Base-by-base conservation (phyloP, 2,329 filamentous ascomycete species). In the Basipetospora chlamydospora region DNA sequence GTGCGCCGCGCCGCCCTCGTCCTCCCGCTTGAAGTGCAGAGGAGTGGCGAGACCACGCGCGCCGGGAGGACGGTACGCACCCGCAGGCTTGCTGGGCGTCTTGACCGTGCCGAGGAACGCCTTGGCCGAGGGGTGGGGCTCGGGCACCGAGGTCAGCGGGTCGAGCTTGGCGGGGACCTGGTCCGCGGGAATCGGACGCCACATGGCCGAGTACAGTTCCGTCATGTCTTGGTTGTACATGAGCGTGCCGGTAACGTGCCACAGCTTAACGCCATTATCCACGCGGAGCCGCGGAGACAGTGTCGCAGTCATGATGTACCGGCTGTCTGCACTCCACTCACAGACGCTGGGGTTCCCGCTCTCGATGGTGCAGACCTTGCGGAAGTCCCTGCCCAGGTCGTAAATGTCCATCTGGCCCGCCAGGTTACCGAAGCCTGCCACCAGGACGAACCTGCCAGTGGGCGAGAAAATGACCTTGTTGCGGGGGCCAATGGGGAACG, bases 401-500 rank as follows among this genome's bases (percentile, higher is more conserved):
- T 95, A 96, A 35, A 98, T 80, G 54, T 98, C 90, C 66, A 96
- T 94, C 62, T 95, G 86, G 34, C 90, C 90, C 46, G 88, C 86
- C 60, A 98, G 66, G 62, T 98, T 98, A 49, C 90, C 90, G 59
- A 98, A 98, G 32, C 90, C 90, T 44, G 88, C 90, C 38, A 98
- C 83, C 45, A 96, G 66, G 36, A 92, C 82, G 50, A 95, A 96
- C 15, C 87, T 81, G 37, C 87, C 88, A 43, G 84, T 86, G 12
- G 90, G 88, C 10, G 88, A 96, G 62, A 95, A 98, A 35, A 79
- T 69, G 52, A 96, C 90, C 35, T 88, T 96, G 62, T 98, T 98
- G 51, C 90, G 80, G 10, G 90, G 90, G 3, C 68, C 80, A 37
- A 95, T 70, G 35, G 85, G 75, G 60, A 98, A 95, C 41, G 71